Evolutionary conservation across 257 asterid species (phyloP).

Genomic region (Voacanga thouarsii): DNA sequence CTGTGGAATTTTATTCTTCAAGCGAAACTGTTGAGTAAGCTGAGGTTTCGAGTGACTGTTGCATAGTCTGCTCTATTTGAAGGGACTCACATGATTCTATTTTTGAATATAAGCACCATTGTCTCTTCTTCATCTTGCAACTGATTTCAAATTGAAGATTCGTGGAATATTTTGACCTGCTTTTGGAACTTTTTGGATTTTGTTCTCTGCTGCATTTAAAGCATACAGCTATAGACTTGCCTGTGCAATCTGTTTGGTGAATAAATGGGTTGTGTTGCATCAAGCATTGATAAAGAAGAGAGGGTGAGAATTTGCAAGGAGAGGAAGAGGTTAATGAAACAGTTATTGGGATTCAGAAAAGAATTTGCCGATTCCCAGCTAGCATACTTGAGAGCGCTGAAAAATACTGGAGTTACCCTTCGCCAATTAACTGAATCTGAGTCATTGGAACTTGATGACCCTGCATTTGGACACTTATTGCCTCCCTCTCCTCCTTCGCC

Average conservation of each 20-base stretch:
- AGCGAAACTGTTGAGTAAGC: not conserved
- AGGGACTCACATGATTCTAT: not conserved
- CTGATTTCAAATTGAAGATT: not conserved
- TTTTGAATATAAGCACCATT: not conserved
- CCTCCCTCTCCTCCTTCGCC: slow-evolving; percentile 78
- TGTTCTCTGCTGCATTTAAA: not conserved
- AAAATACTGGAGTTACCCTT: slow-evolving; percentile 75
- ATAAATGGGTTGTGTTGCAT: slow-evolving; percentile 77
- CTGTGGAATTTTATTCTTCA: not conserved
- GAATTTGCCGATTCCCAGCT: slow-evolving; percentile 76
- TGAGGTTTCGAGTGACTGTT: not conserved
- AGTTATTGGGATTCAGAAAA: slow-evolving; percentile 44
- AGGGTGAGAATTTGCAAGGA: slow-evolving; percentile 69
- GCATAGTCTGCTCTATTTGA: not conserved
- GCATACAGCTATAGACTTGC: not conserved
- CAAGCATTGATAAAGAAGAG: slow-evolving; percentile 68
- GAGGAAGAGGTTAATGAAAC: slow-evolving; percentile 70
- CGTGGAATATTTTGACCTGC: not conserved
- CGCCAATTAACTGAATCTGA: slow-evolving; percentile 86
- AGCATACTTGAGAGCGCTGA: slow-evolving; percentile 66
- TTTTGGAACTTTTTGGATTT: not conserved
- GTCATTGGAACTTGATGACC: slow-evolving; percentile 63
- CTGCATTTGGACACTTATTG: slow-evolving; percentile 35
- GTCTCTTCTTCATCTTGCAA: not conserved
- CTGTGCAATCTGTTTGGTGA: not conserved